phyloP scores from a whole-genome alignment of 495 filamentous ascomycete species.

The Cenococcum geophilum region DNA sequence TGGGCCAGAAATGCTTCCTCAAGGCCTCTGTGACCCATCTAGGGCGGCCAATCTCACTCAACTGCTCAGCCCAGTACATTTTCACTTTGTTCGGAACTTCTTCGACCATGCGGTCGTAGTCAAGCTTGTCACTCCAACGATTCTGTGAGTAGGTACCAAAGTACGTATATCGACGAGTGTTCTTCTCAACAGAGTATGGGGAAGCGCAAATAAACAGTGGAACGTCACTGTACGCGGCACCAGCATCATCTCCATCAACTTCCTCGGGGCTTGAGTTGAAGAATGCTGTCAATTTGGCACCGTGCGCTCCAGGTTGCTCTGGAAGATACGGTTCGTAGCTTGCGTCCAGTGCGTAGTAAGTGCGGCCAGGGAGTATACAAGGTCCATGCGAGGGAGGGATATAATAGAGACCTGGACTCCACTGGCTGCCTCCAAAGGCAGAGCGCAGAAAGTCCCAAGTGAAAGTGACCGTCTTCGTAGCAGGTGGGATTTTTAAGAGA shows the following conservation, averaged over 20 bases:
- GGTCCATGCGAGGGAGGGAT: constrained; percentile 11
- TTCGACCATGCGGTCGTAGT: constrained; percentile 35
- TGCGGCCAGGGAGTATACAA: constrained; percentile 16
- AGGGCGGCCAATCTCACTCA: constrained; percentile 27
- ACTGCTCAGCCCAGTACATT: constrained; percentile 33
- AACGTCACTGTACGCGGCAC: constrained; percentile 23
- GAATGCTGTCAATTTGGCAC: constrained; percentile 38
- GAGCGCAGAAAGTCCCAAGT: constrained; percentile 32
- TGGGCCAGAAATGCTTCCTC: constrained; percentile 37
- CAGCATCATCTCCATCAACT: constrained; percentile 18
- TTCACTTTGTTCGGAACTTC: constrained; percentile 32
- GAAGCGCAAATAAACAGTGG: constrained; percentile 34
- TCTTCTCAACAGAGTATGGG: background rate
- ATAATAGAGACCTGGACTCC: constrained; percentile 35
- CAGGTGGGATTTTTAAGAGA: constrained; percentile 8
- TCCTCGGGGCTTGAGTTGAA: constrained; percentile 30
- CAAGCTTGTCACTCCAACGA: constrained; percentile 37
- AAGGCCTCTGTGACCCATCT: constrained; percentile 36
- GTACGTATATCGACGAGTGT: constrained; percentile 29
- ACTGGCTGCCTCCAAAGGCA: constrained; percentile 30
- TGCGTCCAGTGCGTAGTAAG: constrained; percentile 35
- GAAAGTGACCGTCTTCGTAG: constrained; percentile 27
- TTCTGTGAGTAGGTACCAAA: constrained; percentile 36
- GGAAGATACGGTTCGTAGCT: constrained; percentile 36
- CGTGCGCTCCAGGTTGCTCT: constrained; percentile 31